Conservation (phyloP, 2,329 filamentous ascomycete species). For the Fusarium concolor region DNA sequence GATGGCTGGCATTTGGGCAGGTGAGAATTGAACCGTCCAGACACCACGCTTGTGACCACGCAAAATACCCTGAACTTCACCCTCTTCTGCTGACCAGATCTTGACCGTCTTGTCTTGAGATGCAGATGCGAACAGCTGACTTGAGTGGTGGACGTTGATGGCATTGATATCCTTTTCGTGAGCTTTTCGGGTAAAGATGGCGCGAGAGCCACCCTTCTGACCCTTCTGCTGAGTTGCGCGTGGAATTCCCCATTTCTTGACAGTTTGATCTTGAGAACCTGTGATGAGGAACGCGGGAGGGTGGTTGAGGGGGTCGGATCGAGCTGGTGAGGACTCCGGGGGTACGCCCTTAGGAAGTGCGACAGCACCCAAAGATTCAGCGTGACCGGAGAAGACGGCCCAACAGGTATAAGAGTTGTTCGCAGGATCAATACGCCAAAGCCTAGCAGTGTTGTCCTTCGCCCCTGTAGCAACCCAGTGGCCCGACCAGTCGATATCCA, state of each 20-base stretch:
- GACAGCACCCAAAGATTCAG: constrained; percentile 92
- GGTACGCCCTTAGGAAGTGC: constrained; percentile 80
- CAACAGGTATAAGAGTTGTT: constrained; percentile 82
- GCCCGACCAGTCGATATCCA: constrained; percentile 96
- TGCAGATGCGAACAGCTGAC: constrained; percentile 90
- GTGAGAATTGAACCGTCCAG: constrained; percentile 94
- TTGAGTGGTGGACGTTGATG: constrained; percentile 80
- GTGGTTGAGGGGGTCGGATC: constrained; percentile 78
- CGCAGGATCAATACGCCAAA: constrained; percentile 87
- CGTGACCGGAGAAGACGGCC: constrained; percentile 87
- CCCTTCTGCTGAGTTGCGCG: constrained; percentile 59
- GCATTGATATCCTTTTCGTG: constrained; percentile 99
- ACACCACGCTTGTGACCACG: constrained; percentile 94
- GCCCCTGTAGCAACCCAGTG: constrained; percentile 96
- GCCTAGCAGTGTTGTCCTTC: constrained; percentile 92
- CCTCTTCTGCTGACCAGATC: constrained; percentile 92
- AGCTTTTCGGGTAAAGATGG: constrained; percentile 89
- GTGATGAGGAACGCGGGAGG: constrained; percentile 89
- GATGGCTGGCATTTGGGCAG: constrained; percentile 78
- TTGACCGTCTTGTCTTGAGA: constrained; percentile 98
- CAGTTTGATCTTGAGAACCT: constrained; percentile 92
- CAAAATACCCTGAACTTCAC: constrained; percentile 90
- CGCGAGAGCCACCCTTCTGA: constrained; percentile 68
- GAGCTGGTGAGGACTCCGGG: constrained; percentile 74
- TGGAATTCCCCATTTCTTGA: constrained; percentile 92